Percentiles rank a stretch among this genome's conserved stretches.
phyloP scores from a whole-genome alignment of 495 filamentous ascomycete species.

The Hyaloscypha finlandica region DNA sequence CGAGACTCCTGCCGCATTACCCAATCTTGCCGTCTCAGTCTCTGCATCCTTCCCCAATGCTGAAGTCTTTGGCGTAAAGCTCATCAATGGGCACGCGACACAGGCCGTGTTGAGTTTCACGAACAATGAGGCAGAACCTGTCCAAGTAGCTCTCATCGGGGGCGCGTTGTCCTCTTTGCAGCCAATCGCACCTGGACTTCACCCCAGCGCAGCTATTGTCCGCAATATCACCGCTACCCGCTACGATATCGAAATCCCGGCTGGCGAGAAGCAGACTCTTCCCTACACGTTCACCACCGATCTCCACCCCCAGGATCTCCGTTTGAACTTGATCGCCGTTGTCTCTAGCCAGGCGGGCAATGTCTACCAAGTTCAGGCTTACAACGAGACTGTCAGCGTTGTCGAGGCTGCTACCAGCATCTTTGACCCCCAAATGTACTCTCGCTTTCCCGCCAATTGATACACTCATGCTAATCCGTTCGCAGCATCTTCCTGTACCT shows the following conservation, averaged over 20 bases:
- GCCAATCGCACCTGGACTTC: slow-evolving; percentile 48
- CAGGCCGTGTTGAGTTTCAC: slow-evolving; percentile 75
- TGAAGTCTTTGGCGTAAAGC: slow-evolving; percentile 93
- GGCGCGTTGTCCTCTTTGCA: slow-evolving; percentile 68
- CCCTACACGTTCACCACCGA: slow-evolving; percentile 87
- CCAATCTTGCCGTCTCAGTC: slow-evolving; percentile 72
- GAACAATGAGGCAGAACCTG: slow-evolving; percentile 79
- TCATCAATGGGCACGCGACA: slow-evolving; percentile 90
- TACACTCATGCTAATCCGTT: slow-evolving; percentile 34
- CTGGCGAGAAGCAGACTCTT: slow-evolving; percentile 73
- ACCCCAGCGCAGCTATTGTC: slow-evolving; percentile 57
- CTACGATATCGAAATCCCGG: slow-evolving; percentile 74
- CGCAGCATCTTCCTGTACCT: slow-evolving; percentile 94
- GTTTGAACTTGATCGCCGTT: slow-evolving; percentile 71
- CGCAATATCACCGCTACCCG: slow-evolving; percentile 81
- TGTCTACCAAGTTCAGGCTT: slow-evolving; percentile 75
- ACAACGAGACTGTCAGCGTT: slow-evolving; percentile 85
- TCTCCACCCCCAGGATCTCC: slow-evolving; percentile 89
- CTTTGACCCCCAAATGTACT: slow-evolving; percentile 95
- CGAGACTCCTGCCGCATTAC: slow-evolving; percentile 48
- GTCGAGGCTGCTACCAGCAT: slow-evolving; percentile 92
- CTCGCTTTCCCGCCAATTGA: slow-evolving; percentile 15
- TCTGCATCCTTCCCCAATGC: slow-evolving; percentile 80
- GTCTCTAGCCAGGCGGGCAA: slow-evolving; percentile 64
- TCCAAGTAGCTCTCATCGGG: slow-evolving; percentile 75